Evolutionary conservation across 768 basidiomycete species (phyloP).

Genomic region (Pleurotus citrinopileatus): DNA sequence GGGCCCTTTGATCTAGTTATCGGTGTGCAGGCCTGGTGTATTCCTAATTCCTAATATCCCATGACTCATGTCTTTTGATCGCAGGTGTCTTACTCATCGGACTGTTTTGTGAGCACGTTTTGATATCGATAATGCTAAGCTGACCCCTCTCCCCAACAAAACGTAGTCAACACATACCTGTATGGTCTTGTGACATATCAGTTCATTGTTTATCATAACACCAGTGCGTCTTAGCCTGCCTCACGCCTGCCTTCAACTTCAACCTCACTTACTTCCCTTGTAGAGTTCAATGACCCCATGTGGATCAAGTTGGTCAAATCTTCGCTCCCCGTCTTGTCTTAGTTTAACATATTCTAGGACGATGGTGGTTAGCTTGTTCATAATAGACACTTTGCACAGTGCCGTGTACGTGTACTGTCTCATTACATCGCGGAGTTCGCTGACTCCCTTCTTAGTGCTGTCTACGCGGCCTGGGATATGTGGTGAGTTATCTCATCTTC

Average conservation of each 20-base stretch:
- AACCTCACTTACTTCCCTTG: constrained; percentile 1
- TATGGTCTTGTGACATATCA: constrained; percentile 38
- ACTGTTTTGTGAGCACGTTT: constrained; percentile 20
- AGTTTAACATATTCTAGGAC: constrained; percentile 16
- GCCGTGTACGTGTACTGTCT: constrained; percentile 24
- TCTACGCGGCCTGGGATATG: constrained; percentile 32
- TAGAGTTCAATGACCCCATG: constrained; percentile 35
- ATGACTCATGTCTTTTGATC: background rate
- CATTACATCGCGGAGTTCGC: constrained; percentile 5
- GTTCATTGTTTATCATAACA: constrained; percentile 30
- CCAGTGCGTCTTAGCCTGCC: constrained; percentile 22
- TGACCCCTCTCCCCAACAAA: too few species aligned
- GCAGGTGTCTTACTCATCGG: constrained; percentile 24
- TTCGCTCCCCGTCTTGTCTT: background rate
- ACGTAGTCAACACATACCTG: constrained; percentile 24
- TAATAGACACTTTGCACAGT: constrained; percentile 35
- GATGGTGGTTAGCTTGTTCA: constrained; percentile 30
- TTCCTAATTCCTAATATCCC: background rate
- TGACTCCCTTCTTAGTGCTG: constrained; percentile 19
- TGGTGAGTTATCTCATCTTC: constrained; percentile 19
- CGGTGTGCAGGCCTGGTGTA: background rate
- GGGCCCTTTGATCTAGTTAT: constrained; percentile 7
- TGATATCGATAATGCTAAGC: background rate
- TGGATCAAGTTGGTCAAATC: constrained; percentile 28
- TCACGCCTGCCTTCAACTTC: background rate